Evolutionary conservation across 306 rosid species (phyloP), one percentile per base, ranked within the genome.

Genomic region (Corylus avellana): DNA sequence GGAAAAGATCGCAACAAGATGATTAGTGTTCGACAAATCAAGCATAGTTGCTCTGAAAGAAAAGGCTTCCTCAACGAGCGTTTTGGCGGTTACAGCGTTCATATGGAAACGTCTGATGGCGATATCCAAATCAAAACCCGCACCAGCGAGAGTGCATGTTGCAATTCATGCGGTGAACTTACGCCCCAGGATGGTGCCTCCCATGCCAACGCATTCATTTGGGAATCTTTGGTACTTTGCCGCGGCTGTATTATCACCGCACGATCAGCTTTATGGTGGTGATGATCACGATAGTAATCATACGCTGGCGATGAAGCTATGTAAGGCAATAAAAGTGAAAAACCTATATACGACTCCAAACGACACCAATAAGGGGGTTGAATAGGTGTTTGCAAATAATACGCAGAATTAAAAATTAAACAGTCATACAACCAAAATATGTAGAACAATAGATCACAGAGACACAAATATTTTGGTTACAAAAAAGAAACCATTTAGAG

Each of bases 151-250:
- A 14, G 35, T 47, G 4, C 70, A 71, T 12, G 11, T 49, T 66
- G 29, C 73, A 61, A 2, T 50, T 29, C 86, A 70, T 17, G 81
- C 72, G 0, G 81, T 79, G 66, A 71, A 79, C 70, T 13, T 84
- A 29, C 75, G 81, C 0, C 12, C 11, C 2, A 49, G 78, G 47
- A 42, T 75, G 80, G 49, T 5, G 0, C 74, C 80, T 7, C 68
- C 80, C 5, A 9, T 75, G 22, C 44, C 75, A 8, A 16, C 56
- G 17, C 2, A 74, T 27, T 22, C 46, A 1, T 4, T 57, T 1
- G 84, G 85, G 12, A 81, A 49, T 71, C 48, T 81, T 1, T 48
- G 70, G 63, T 63, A 47, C 12, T 1, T 5, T 0, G 71, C 63
- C n/a, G n/a, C 50, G 37, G 63, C 73, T 16, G 16, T 46, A 13